Conservation (phyloP, 352 stramenopile species). For the Globisporangium irregulare region DNA sequence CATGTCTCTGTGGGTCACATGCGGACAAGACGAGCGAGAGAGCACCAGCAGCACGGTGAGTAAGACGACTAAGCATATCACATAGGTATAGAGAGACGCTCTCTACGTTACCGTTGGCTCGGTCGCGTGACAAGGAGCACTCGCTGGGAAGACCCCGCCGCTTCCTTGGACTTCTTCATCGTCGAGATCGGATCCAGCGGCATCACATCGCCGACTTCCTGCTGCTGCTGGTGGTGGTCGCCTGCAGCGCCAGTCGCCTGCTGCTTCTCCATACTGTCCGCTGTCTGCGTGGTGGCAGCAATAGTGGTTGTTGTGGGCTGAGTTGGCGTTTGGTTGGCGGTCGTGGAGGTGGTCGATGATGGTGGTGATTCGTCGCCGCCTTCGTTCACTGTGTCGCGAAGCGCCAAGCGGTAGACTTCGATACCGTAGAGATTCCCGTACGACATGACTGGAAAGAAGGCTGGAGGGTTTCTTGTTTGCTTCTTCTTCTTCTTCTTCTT, state of each 20-base stretch:
- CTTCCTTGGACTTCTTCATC: background rate
- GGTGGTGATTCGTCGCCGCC: constrained; percentile 24
- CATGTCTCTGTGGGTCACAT: constrained; percentile 47
- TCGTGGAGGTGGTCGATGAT: background rate
- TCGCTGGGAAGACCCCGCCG: constrained; percentile 26
- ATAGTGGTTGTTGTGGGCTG: constrained; percentile 1
- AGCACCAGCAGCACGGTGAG: background rate
- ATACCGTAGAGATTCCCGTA: constrained; percentile 29
- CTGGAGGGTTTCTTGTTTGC: background rate
- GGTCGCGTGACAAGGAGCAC: constrained; percentile 75
- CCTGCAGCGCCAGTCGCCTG: background rate
- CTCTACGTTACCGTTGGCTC: constrained; percentile 49
- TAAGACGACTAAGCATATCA: background rate
- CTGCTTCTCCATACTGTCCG: background rate
- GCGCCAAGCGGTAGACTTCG: constrained; percentile 63
- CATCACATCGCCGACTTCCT: constrained; percentile 16
- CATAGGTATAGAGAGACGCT: constrained; percentile 2
- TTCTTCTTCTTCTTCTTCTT: background rate
- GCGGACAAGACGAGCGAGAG: constrained; percentile 5
- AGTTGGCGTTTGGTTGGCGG: background rate
- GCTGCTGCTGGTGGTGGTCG: constrained; percentile 14
- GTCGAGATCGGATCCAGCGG: constrained; percentile 12
- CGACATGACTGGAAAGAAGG: constrained; percentile 11
- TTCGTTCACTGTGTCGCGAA: constrained; percentile 69
- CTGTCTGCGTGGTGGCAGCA: background rate